A percentile compares a stretch with the other conserved stretches of the same genome.
Evolutionary conservation across 441 rosid species (phyloP).

Genomic region (Macaranga tanarius): DNA sequence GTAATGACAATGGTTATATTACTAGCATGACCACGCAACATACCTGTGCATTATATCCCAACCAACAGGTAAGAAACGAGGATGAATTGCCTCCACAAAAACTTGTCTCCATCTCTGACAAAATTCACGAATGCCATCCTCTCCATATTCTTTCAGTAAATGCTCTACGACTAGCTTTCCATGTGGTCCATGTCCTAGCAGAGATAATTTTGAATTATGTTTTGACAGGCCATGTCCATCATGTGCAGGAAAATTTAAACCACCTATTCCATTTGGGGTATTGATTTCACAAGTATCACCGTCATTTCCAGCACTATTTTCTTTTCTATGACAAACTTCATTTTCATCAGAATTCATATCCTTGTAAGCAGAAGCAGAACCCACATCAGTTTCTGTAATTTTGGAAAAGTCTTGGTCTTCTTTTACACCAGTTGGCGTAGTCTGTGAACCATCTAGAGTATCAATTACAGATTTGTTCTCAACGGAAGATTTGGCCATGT

Average conservation of each 20-base stretch:
- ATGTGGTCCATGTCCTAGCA: slow-evolving; percentile 96
- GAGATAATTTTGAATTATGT: slow-evolving; percentile 60
- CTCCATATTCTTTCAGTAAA: slow-evolving; percentile 60
- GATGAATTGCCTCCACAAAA: slow-evolving; percentile 74
- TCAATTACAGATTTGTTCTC: slow-evolving; percentile 24
- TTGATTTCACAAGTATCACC: slow-evolving; percentile 29
- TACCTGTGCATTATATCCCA: slow-evolving; percentile 90
- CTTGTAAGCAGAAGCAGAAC: slow-evolving; percentile 20
- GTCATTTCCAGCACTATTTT: slow-evolving; percentile 24
- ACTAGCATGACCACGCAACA: slow-evolving; percentile 4
- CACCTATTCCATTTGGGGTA: slow-evolving; percentile 26
- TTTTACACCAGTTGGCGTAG: slow-evolving; percentile 17
- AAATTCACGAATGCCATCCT: slow-evolving; percentile 65
- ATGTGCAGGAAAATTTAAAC: slow-evolving; percentile 29
- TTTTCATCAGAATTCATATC: slow-evolving; percentile 26
- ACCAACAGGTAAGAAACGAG: slow-evolving; percentile 84
- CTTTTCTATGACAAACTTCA: slow-evolving; percentile 30
- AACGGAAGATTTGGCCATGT: slow-evolving; percentile 10
- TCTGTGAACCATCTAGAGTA: slow-evolving; percentile 19
- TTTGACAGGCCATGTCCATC: slow-evolving; percentile 35
- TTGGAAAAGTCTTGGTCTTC: slow-evolving; percentile 25
- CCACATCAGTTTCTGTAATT: slow-evolving; percentile 24
- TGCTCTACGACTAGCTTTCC: slow-evolving; percentile 84
- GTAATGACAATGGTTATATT: too few species aligned
- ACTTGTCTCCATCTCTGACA: slow-evolving; percentile 95